Percentiles rank a stretch among this genome's conserved stretches.
These are phyloP conservation scores for Colletotrichum filicis DNA, from an alignment of 2,329 filamentous ascomycete genomes.

Conservation along the genomic window DNA sequence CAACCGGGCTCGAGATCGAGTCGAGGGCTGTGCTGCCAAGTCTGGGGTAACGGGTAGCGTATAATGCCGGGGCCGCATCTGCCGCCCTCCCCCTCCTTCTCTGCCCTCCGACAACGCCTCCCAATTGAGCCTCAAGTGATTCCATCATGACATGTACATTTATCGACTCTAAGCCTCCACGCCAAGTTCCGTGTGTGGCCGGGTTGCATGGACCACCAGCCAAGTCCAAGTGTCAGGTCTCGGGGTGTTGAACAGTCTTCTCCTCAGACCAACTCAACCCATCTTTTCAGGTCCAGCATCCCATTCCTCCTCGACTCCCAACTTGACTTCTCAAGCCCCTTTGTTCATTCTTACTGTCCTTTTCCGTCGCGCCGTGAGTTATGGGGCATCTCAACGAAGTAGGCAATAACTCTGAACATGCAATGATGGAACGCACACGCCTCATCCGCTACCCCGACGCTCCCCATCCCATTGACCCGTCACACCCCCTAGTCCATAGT, in stretches of 20 bases:
- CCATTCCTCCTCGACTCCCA: background rate
- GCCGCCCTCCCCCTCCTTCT: background rate
- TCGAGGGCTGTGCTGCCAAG: constrained; percentile 5
- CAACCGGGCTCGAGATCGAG: background rate
- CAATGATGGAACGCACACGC: background rate
- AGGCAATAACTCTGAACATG: background rate
- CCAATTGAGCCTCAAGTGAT: constrained; percentile 18
- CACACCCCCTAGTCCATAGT: background rate
- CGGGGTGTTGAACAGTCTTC: background rate
- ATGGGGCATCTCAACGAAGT: too few relatives aligned
- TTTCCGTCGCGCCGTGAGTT: background rate
- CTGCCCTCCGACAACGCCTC: background rate
- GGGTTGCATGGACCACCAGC: background rate
- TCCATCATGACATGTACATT: background rate
- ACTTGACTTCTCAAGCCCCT: background rate
- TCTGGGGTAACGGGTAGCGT: constrained; percentile 9
- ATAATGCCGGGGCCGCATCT: background rate
- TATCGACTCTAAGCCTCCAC: background rate
- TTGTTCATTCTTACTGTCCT: constrained; percentile 8
- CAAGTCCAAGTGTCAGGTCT: background rate
- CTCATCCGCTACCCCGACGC: constrained; percentile 33
- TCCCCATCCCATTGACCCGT: constrained; percentile 24
- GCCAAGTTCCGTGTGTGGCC: background rate
- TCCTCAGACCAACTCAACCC: background rate
- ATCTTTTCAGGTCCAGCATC: background rate